These are phyloP conservation scores for Lachnellula cervina DNA, from an alignment of 2,329 filamentous ascomycete genomes.

Conservation along the genomic window DNA sequence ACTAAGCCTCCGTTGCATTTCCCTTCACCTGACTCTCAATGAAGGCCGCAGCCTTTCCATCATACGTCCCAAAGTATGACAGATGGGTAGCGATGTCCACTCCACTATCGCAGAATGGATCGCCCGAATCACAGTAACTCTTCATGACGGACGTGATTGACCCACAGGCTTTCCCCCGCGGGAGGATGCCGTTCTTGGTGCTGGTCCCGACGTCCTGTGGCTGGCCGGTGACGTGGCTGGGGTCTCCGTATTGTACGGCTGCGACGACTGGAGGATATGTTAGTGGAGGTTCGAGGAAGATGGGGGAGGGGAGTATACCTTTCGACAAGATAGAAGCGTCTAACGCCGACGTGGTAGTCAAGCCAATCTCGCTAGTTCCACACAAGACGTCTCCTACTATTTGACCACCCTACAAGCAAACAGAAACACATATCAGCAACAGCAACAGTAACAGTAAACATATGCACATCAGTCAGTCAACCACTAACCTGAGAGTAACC, in stretches of 20 bases:
- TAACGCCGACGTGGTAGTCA: slow-evolving; percentile 16
- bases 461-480: background rate
- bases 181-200: slow-evolving; percentile 26
- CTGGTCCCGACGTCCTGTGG: slow-evolving; percentile 30
- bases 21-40: too few species aligned
- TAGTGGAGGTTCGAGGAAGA: background rate
- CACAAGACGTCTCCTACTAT: slow-evolving; percentile 30
- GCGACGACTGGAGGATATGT: slow-evolving; percentile 24
- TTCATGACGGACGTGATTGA: slow-evolving; percentile 2
- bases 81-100: slow-evolving; percentile 9
- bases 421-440: slow-evolving; percentile 2
- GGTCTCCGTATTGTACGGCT: slow-evolving; percentile 35
- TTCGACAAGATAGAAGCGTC: background rate
- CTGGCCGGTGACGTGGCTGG: slow-evolving; percentile 28
- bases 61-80: slow-evolving; percentile 10
- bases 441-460: background rate
- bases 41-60: background rate
- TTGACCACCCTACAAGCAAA: slow-evolving; percentile 24
- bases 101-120: slow-evolving; percentile 18
- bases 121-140: slow-evolving; percentile 14
- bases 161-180: slow-evolving; percentile 9
- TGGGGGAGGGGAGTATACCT: background rate
- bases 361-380: slow-evolving; percentile 22
- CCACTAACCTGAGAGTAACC: slow-evolving; percentile 31
- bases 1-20: too few species aligned